Evolutionary conservation across 805 yeast species (phyloP), one percentile per base, ranked within the genome.

Genomic region (Groenewaldozyma salmanticensis): DNA sequence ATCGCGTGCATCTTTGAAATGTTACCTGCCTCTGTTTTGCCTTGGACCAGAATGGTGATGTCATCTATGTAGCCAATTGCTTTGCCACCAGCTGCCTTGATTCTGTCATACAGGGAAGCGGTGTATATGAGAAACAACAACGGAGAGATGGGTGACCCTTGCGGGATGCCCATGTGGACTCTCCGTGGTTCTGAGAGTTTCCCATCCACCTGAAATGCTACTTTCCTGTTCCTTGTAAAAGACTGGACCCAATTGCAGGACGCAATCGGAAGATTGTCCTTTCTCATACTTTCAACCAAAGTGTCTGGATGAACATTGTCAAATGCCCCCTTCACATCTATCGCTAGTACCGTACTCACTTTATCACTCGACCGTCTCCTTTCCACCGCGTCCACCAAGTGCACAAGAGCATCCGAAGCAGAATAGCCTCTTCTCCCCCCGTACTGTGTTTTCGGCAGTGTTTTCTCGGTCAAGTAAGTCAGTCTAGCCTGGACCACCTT

Each of bases 311-410:
- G 40, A 6, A 38, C 40, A 16, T 38, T 29, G 17, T 38, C 40
- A 35, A 38, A 38, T 5, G 40, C 40, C 7, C 40, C 40, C 39
- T 38, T 38, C 4, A 38, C 27, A 22, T 38, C 40, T n/a, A 38
- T 38, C 41, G 24, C 24, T 17, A 38, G 16, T 20, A 17, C 15
- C n/a, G 27, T 31, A 7, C 7, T 6, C 4, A 9, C 16, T 35
- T 35, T 9, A 27, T 7, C 29, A 13, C 13, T 13, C 29, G 13
- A 24, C 7, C 11, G 29, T 9, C 29, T 7, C 11, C 29, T 9
- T 6, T 38, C 20, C 15, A 38, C n/a, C n/a, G 17, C 40, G 11
- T 27, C 11, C 17, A 18, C 5, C 27, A 38, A 16, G 15, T 33
- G 7, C 21, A 21, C 5, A 9, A 38, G 11, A 7, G 40, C 42